Evolutionary conservation across 208 protist species (phyloP).

Genomic region (Leishmania turanica): DNA sequence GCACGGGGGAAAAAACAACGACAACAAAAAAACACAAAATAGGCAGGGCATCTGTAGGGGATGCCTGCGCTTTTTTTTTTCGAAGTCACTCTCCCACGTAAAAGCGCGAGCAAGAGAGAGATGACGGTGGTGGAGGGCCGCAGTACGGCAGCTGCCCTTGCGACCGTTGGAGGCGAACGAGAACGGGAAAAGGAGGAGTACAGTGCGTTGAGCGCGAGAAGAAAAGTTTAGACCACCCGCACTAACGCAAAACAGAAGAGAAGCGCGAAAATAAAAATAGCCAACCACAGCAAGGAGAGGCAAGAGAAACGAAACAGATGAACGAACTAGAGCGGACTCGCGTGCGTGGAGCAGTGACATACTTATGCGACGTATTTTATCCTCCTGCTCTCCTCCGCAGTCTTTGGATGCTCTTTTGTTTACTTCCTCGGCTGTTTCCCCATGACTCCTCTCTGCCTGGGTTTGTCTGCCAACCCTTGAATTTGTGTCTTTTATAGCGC

Average conservation of each 20-base stretch:
- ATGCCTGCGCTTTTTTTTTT: background rate
- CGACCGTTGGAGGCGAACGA: background rate
- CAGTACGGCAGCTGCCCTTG: background rate
- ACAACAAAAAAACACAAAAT: too few species aligned
- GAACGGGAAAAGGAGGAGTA: background rate
- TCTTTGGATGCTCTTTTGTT: constrained; percentile 3
- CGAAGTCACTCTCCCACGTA: background rate
- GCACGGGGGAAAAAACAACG: too few species aligned
- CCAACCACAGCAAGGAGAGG: background rate
- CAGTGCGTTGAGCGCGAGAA: background rate
- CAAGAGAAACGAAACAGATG: background rate
- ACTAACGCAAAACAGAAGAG: background rate
- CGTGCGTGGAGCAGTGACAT: background rate
- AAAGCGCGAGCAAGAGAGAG: background rate
- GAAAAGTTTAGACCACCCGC: background rate
- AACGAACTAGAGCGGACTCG: background rate
- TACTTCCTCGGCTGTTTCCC: background rate
- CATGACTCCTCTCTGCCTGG: background rate
- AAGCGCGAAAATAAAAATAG: background rate
- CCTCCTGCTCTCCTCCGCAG: background rate
- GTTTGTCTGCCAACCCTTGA: background rate
- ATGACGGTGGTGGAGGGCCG: background rate
- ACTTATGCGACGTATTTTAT: background rate
- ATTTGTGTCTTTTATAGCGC: background rate
- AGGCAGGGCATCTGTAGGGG: background rate